phyloP scores from a whole-genome alignment of 2,329 filamentous ascomycete species.

The Magnaporthiopsis poae region DNA sequence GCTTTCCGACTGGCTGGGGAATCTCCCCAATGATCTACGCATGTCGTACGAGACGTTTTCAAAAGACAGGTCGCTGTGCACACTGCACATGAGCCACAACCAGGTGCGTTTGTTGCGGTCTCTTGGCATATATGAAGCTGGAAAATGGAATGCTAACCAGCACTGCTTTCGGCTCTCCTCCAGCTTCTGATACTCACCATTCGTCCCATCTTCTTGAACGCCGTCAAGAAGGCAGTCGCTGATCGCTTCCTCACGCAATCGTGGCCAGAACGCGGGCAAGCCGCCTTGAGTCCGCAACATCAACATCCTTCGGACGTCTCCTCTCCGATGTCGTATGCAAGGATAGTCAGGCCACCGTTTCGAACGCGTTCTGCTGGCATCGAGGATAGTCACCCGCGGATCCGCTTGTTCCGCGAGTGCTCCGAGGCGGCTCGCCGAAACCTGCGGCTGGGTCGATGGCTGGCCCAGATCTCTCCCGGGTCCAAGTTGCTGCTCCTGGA shows the following conservation, averaged over 20 bases:
- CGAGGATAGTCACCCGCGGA: constrained; percentile 18
- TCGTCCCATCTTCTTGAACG: constrained; percentile 37
- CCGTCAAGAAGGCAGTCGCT: constrained; percentile 36
- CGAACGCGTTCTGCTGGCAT: constrained; percentile 10
- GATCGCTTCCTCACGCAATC: constrained; percentile 25
- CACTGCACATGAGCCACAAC: constrained; percentile 41
- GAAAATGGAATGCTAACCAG: too few relatives aligned
- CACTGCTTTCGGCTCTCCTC: background rate
- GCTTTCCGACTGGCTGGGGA: constrained; percentile 31
- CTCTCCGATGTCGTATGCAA: background rate
- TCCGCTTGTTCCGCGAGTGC: constrained; percentile 28
- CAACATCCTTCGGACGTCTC: background rate
- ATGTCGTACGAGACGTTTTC: constrained; percentile 26
- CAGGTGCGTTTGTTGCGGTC: constrained; percentile 15
- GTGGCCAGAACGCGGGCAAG: background rate
- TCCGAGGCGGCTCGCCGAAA: constrained; percentile 36
- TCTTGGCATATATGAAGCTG: constrained; percentile 8
- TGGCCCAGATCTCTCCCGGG: constrained; percentile 26
- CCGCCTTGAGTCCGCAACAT: background rate
- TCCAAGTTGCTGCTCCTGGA: constrained; percentile 33
- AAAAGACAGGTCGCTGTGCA: constrained; percentile 32
- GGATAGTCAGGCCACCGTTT: background rate
- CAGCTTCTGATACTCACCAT: constrained; percentile 39
- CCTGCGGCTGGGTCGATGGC: constrained; percentile 32
- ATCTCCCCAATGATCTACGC: constrained; percentile 28